Conservation (phyloP, 345 rosid genomes). For the Lepidium didymum region DNA sequence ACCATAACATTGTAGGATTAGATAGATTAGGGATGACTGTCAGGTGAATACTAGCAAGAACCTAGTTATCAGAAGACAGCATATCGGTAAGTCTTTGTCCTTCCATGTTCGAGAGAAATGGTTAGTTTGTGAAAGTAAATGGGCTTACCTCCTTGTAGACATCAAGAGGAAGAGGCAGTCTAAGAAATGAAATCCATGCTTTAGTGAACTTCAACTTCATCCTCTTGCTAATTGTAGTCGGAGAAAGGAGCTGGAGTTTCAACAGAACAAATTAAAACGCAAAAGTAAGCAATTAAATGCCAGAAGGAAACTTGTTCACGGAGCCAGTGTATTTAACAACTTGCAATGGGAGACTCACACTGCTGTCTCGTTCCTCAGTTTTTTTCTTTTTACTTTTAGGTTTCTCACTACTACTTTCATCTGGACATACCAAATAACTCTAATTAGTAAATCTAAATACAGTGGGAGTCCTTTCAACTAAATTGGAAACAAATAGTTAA, state of each 20-base stretch:
- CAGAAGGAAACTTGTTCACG: neutral
- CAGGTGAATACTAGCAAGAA: constrained; percentile 66
- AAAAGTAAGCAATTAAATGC: neutral
- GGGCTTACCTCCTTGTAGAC: constrained; percentile 78
- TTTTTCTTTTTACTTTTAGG: constrained; percentile 31
- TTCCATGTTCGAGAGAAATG: neutral
- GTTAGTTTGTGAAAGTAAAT: neutral
- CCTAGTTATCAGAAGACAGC: constrained; percentile 44
- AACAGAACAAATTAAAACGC: neutral
- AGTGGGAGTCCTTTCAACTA: neutral
- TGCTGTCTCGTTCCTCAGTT: constrained; percentile 28
- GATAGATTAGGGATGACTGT: constrained; percentile 73
- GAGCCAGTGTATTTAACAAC: neutral
- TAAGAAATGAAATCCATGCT: constrained; percentile 90
- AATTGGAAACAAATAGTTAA: neutral
- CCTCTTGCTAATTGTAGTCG: constrained; percentile 52
- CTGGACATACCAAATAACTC: constrained; percentile 8
- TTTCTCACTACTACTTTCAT: constrained; percentile 4
- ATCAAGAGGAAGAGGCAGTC: constrained; percentile 75
- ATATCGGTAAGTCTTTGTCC: constrained; percentile 7
- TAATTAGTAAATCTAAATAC: neutral
- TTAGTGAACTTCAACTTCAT: constrained; percentile 85
- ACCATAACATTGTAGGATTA: constrained; percentile 81
- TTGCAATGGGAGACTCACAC: constrained; percentile 34
- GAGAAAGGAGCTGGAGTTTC: constrained; percentile 48